Percentiles rank a stretch among this genome's conserved stretches.
Conservation (phyloP, 1,284 basidiomycete genomes). For the Mixia osmundae region DNA sequence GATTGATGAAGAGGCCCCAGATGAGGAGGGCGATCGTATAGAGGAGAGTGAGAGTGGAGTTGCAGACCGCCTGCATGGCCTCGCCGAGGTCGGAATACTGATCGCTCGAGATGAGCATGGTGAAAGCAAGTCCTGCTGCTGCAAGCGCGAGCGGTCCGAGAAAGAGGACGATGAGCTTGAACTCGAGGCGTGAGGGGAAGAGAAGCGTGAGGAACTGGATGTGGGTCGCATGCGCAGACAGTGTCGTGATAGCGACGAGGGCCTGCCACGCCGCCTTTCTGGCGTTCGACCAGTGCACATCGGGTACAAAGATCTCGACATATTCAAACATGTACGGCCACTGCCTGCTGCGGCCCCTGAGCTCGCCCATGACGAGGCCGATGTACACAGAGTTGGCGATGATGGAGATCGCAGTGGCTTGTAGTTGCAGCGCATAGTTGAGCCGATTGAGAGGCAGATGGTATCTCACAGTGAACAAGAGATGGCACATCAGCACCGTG, state of each 20-base stretch:
- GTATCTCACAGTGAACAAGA: conserved; percentile 85
- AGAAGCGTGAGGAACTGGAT: conserved; percentile 93
- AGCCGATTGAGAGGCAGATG: conserved; percentile 79
- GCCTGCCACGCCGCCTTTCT: conserved; percentile 60
- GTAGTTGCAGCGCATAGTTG: conserved; percentile 74
- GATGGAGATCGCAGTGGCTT: conserved; percentile 54
- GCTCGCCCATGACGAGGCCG: conserved; percentile 12
- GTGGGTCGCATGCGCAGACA: conserved; percentile 36
- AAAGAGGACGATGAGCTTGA: conserved; percentile 59
- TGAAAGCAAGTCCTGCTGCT: conserved; percentile 61
- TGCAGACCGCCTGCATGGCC: conserved; percentile 78
- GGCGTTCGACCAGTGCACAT: conserved; percentile 37
- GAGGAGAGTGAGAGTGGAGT: conserved; percentile 76
- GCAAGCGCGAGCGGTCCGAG: conserved; percentile 69
- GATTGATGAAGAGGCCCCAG: conserved; percentile 81
- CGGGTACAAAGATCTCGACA: conserved; percentile 45
- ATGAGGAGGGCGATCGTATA: conserved; percentile 73
- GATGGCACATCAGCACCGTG: conserved; percentile 66
- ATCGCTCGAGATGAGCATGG: conserved; percentile 35
- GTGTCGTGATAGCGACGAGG: conserved; percentile 55
- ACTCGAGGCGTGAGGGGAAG: conserved; percentile 81
- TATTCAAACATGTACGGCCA: conserved; percentile 96
- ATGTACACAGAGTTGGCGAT: conserved; percentile 51
- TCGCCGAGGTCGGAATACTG: conserved; percentile 38
- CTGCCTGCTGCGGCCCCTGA: conserved; percentile 33